Evolutionary conservation across 345 rosid species (phyloP), one percentile per base, ranked within the genome.

Genomic region (Carallia pectinifolia): DNA sequence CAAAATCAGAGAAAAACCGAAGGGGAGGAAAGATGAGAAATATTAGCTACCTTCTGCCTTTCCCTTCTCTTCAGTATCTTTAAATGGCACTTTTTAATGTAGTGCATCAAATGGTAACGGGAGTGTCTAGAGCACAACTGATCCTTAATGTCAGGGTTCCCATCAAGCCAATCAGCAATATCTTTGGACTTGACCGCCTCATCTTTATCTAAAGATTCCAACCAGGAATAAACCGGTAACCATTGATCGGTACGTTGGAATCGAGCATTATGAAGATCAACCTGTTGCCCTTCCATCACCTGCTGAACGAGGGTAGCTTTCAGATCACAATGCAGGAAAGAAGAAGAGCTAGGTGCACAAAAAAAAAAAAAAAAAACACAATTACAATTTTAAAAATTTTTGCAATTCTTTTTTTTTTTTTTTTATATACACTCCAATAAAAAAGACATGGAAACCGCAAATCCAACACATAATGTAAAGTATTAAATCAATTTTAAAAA

Each of bases 1-100:
- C 16, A 34, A 18, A 50, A 13, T 7, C 31, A 55, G 48, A 10
- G 48, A 40, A 13, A 40, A 40, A 40, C 10, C 2, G 4, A 40
- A 9, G 48, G 48, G 15, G 34, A 55, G 47, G 39, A 29, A 33
- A 58, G 15, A 66, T n/a, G 1, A 31, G 9, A 34, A 72, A 19
- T 12, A 38, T 16, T 6, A 17, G 33, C 39, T 66, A 67, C 76
- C 76, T 77, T 77, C 70, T 92, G 86, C 88, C 83, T 92, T 74
- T 87, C 98, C 82, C 85, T 89, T 69, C 97, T 87, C 73, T 90
- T 95, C 33, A 95, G 86, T 53, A 95, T 92, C 94, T 95, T 95
- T 72, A 92, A 72, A 78, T 95, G 99, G 70, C 97, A 92, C 56
- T 95, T 95, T 64, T 95, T 95, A 60, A 92, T 90, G 74, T 95